Evolutionary conservation across 23 red algal genomes (phyloP).

Genomic region (Chondrus crispus): DNA sequence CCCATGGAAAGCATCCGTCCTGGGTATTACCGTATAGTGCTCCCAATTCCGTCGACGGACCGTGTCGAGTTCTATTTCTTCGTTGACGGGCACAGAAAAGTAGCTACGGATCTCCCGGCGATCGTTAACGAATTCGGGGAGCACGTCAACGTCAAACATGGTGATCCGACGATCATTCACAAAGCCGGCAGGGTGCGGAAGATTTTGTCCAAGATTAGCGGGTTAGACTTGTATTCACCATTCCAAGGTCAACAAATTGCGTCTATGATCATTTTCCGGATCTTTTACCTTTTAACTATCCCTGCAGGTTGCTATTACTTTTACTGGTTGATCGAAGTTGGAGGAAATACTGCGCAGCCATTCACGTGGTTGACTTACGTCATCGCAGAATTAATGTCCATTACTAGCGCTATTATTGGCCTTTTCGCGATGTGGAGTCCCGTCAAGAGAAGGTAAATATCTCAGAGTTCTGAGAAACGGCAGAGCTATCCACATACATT

Average conservation of each 20-base stretch:
- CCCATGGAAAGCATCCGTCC: conserved; percentile 71
- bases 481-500: not conserved
- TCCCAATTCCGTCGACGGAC: conserved; percentile 44
- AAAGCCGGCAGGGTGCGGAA: conserved; percentile 34
- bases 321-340: conserved; percentile 56
- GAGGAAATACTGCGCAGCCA: conserved; percentile 42
- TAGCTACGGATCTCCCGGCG: conserved; percentile 31
- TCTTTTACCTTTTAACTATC: conserved; percentile 67
- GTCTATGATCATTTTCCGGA: conserved; percentile 74
- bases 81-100: conserved; percentile 56
- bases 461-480: not conserved
- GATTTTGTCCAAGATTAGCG: conserved; percentile 65
- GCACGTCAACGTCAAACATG: conserved; percentile 63
- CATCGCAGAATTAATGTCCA: conserved; percentile 58
- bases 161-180: conserved; percentile 30
- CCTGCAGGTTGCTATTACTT: conserved; percentile 65
- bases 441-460: conserved; percentile 37
- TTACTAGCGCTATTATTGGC: conserved; percentile 51
- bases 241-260: conserved; percentile 43
- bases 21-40: conserved; percentile 51
- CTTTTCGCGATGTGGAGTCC: conserved; percentile 77
- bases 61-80: conserved; percentile 58
- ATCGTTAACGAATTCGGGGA: conserved; percentile 45
- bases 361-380: conserved; percentile 56
- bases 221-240: conserved; percentile 69